Conservation (phyloP, 306 rosid species). For the Prunus mongolica region DNA sequence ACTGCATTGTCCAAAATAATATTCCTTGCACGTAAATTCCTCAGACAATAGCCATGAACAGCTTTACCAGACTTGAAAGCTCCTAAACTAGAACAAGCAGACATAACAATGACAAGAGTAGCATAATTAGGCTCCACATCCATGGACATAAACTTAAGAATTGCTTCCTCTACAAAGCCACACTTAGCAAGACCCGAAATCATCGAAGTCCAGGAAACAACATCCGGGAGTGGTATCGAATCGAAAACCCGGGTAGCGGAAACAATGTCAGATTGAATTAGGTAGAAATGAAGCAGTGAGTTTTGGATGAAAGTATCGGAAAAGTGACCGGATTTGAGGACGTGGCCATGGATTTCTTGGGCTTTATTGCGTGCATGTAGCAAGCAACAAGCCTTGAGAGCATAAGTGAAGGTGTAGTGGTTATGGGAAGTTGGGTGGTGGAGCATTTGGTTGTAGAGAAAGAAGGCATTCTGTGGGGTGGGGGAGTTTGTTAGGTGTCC, state of each 20-base stretch:
- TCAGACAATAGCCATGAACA: conserved; percentile 52
- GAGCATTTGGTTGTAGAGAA: conserved; percentile 70
- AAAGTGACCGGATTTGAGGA: conserved; percentile 55
- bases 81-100: conserved; percentile 59
- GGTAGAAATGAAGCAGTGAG: conserved; percentile 60
- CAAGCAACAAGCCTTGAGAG: conserved; percentile 51
- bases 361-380: conserved; percentile 47
- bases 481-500: conserved; percentile 37
- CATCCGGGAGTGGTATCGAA: conserved; percentile 45
- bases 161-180: conserved; percentile 60
- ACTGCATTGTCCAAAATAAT: conserved; percentile 47
- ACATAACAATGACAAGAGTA: conserved; percentile 56
- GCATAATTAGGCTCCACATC: conserved; percentile 50
- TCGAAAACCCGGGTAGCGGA: conserved; percentile 51
- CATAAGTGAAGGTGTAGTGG: conserved; percentile 70
- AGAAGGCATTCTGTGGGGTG: conserved; percentile 44
- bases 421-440: conserved; percentile 48
- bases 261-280: conserved; percentile 31
- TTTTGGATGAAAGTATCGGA: conserved; percentile 62
- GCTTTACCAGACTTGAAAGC: conserved; percentile 52
- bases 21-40: conserved; percentile 26
- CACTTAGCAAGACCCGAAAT: conserved; percentile 66
- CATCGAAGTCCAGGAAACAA: conserved; percentile 74
- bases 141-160: conserved; percentile 44
- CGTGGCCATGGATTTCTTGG: conserved; percentile 61